A percentile compares a stretch with the other conserved stretches of the same genome.
Conservation (phyloP, 31 red algal species). For the Porphyra umbilicalis region DNA sequence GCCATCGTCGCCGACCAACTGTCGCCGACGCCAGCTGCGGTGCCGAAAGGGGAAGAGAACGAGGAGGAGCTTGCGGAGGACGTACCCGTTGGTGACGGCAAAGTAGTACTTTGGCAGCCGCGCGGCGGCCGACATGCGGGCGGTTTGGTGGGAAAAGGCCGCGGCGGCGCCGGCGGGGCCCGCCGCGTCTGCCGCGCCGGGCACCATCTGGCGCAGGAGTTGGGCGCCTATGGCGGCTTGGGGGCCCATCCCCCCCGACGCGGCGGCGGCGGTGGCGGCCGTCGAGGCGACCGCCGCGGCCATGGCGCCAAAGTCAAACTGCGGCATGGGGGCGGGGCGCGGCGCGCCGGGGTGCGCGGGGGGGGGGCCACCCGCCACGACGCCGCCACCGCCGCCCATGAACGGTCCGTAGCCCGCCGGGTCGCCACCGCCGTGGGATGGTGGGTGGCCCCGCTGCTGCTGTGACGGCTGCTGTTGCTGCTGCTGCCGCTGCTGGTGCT, state of each 20-base stretch:
- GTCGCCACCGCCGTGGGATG: not conserved
- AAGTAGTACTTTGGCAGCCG: constrained; percentile 90
- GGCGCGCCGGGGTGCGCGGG: not conserved
- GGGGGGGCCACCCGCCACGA: not conserved
- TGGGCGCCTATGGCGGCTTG: not conserved
- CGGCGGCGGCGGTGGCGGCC: not conserved
- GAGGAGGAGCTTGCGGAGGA: constrained; percentile 71
- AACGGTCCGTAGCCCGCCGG: not conserved
- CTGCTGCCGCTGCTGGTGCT: not conserved
- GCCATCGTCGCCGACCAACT: constrained; percentile 18
- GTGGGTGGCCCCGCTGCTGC: not conserved
- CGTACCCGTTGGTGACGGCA: constrained; percentile 79
- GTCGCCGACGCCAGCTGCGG: constrained; percentile 28
- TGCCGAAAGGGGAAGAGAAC: constrained; percentile 70
- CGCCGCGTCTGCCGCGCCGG: not conserved
- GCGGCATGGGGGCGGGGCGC: not conserved
- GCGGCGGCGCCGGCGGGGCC: not conserved
- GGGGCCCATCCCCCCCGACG: not conserved
- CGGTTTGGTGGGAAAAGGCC: not conserved
- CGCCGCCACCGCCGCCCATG: not conserved
- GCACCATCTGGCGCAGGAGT: not conserved
- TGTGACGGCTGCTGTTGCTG: not conserved
- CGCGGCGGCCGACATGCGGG: constrained; percentile 6
- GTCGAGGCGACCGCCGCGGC: not conserved
- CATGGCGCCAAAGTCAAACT: not conserved